Conservation (phyloP, 2,329 filamentous ascomycete genomes). For the Cladosporium sp. region DNA sequence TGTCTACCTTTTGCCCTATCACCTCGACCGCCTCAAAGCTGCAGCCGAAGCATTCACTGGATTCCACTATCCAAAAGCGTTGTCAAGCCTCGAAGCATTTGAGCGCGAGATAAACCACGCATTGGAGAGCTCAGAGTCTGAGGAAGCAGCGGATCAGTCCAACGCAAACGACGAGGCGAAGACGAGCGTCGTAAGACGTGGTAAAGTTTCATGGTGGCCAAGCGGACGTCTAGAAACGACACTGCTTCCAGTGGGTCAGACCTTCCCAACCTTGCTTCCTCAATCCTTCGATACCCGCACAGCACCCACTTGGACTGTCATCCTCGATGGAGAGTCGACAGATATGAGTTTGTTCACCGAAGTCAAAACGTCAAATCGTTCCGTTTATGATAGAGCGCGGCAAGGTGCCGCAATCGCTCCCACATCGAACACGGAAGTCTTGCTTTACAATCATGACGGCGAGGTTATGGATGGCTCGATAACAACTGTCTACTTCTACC, state of each 20-base stretch:
- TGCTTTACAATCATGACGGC: slow-evolving; percentile 63
- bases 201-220: neutral
- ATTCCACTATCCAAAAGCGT: neutral
- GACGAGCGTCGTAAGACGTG: neutral
- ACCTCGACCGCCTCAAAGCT: slow-evolving; percentile 1
- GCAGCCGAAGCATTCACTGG: neutral
- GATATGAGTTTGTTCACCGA: slow-evolving; percentile 64
- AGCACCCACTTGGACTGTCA: slow-evolving; percentile 34
- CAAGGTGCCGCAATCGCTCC: slow-evolving; percentile 52
- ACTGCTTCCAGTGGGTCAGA: neutral
- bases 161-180: neutral
- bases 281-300: neutral
- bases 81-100: neutral
- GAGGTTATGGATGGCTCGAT: slow-evolving; percentile 78
- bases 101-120: neutral
- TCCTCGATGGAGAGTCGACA: slow-evolving; percentile 51
- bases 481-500: slow-evolving; percentile 78
- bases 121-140: neutral
- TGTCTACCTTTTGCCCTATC: slow-evolving; percentile 9
- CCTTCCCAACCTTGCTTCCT: neutral
- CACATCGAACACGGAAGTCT: slow-evolving; percentile 56
- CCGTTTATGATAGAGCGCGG: slow-evolving; percentile 68
- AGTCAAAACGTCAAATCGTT: slow-evolving; percentile 77
- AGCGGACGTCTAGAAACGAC: neutral
- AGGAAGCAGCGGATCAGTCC: neutral